phyloP scores from a whole-genome alignment of 352 stramenopile species.

The Phytophthora chlamydospora region DNA sequence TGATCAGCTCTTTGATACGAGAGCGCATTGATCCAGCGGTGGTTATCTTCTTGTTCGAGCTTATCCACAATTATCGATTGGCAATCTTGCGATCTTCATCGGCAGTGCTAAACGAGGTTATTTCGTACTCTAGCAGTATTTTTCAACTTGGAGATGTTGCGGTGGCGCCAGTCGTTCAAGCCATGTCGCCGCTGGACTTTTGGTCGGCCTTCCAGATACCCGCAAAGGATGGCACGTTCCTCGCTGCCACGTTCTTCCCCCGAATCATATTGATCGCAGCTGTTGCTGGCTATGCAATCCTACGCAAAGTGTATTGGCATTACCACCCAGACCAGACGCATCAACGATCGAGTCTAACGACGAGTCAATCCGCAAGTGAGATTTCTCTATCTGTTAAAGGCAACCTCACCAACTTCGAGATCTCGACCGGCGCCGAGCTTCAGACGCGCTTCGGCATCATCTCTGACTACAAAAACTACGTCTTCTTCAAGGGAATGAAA shows the following conservation, averaged over 20 bases:
- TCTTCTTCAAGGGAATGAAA: conserved; percentile 39
- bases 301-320: conserved; percentile 19
- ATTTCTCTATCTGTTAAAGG: conserved; percentile 8
- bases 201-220: conserved; percentile 26
- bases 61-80: conserved; percentile 17
- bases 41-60: conserved; percentile 26
- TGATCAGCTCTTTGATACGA: conserved; percentile 16
- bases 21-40: conserved; percentile 30
- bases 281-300: conserved; percentile 8
- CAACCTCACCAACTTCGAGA: conserved; percentile 35
- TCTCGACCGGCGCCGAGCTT: conserved; percentile 31
- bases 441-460: conserved; percentile 38
- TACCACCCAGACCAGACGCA: conserved; percentile 18
- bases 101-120: conserved; percentile 7
- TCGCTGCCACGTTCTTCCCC: conserved; percentile 16
- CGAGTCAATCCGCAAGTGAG: conserved; percentile 8
- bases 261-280: conserved; percentile 13
- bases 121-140: conserved; percentile 13
- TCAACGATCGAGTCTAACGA: conserved; percentile 5
- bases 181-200: conserved; percentile 20
- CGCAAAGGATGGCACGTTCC: conserved; percentile 8
- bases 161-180: not conserved
- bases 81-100: conserved; percentile 1
- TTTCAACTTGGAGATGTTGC: conserved; percentile 4
- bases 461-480: conserved; percentile 41